phyloP scores from a whole-genome alignment of 1,284 basidiomycete genomes.

The Lentinus polychrous region DNA sequence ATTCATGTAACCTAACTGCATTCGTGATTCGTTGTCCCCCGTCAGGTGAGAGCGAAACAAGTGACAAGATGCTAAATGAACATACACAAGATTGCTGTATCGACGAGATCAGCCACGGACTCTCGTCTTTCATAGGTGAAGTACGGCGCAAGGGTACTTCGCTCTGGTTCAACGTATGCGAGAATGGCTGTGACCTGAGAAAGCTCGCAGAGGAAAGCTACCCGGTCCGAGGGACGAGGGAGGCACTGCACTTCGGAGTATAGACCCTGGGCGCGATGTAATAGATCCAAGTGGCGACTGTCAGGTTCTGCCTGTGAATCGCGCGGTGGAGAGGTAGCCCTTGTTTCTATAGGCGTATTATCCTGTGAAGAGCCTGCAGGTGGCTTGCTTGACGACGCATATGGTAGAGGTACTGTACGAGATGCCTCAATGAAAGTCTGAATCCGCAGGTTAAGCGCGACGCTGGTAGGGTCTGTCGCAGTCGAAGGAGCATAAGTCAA shows the following conservation, averaged over 20 bases:
- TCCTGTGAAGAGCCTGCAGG: constrained; percentile 10
- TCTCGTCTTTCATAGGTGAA: constrained; percentile 67
- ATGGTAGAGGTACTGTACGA: constrained; percentile 58
- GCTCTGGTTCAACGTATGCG: constrained; percentile 70
- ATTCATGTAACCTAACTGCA: constrained; percentile 44
- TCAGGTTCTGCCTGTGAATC: constrained; percentile 18
- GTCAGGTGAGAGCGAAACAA: constrained; percentile 2
- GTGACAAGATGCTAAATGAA: constrained; percentile 13
- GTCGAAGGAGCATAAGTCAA: constrained; percentile 48
- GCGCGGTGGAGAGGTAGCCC: background rate
- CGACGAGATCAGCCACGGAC: constrained; percentile 79
- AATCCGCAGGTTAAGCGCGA: constrained; percentile 78
- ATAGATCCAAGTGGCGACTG: constrained; percentile 28
- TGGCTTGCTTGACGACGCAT: constrained; percentile 19
- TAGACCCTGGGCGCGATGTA: constrained; percentile 56
- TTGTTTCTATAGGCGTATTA: background rate
- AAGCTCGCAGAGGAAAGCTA: constrained; percentile 61
- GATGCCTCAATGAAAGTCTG: constrained; percentile 79
- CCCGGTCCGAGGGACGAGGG: constrained; percentile 43
- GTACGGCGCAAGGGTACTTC: constrained; percentile 62
- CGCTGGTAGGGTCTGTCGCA: constrained; percentile 63
- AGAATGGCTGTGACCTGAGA: constrained; percentile 68
- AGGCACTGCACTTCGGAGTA: constrained; percentile 50
- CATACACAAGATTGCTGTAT: constrained; percentile 77
- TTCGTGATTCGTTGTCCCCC: background rate